These are phyloP conservation scores for Phytophthora uliginosa DNA, from an alignment of 352 stramenopile species.

Conservation along the genomic window DNA sequence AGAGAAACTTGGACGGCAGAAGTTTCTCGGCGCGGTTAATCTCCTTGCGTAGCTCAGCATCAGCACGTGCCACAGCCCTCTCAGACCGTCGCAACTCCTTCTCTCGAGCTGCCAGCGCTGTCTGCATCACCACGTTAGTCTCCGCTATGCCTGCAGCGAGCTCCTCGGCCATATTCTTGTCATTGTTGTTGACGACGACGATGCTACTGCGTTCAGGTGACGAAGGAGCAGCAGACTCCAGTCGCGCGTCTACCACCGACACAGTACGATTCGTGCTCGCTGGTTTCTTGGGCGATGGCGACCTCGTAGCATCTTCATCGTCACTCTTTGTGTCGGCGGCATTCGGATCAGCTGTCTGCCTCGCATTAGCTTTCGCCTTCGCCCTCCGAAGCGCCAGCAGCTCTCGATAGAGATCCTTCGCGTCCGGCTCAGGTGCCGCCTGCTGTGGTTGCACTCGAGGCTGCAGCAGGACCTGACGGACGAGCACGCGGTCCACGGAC, in stretches of 20 bases:
- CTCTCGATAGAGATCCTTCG: conserved; percentile 57
- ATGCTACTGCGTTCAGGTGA: conserved; percentile 12
- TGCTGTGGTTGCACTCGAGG: conserved; percentile 12
- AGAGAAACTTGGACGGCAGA: conserved; percentile 64
- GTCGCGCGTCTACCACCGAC: conserved; percentile 1
- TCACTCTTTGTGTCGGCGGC: background rate
- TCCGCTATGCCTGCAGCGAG: background rate
- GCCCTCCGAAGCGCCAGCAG: conserved; percentile 44
- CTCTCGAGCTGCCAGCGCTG: conserved; percentile 18
- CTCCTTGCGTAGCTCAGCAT: conserved; percentile 37
- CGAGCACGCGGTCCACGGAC: conserved; percentile 56
- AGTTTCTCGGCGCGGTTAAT: conserved; percentile 45
- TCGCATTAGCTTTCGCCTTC: conserved; percentile 23
- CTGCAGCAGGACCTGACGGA: conserved; percentile 59
- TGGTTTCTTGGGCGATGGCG: conserved; percentile 21
- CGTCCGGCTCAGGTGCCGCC: conserved; percentile 6
- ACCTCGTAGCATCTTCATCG: background rate
- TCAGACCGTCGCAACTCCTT: conserved; percentile 35
- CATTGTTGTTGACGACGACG: background rate
- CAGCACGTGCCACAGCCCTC: conserved; percentile 37
- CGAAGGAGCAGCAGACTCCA: conserved; percentile 1
- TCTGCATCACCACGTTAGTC: conserved; percentile 33
- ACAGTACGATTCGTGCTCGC: background rate
- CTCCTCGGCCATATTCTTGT: conserved; percentile 11
- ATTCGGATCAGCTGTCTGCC: conserved; percentile 1